Conservation (phyloP, 1,284 basidiomycete species). For the Trichosporon sp. region DNA sequence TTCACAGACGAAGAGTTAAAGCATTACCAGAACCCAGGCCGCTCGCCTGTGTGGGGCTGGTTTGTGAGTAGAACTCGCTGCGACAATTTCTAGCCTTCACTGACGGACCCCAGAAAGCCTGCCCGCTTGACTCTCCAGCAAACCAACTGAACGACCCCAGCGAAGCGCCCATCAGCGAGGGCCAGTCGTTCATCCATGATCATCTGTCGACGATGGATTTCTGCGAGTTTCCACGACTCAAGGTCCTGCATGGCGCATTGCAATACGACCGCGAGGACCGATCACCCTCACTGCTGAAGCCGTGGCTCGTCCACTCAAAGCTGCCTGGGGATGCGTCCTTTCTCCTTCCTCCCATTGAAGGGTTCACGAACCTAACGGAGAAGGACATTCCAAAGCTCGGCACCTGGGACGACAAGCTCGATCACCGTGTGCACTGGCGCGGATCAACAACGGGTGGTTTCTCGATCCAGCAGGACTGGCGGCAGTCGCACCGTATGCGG, state of each 20-base stretch:
- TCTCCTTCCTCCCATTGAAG: slow-evolving; percentile 44
- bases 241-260: slow-evolving; percentile 46
- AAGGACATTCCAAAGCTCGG: slow-evolving; percentile 29
- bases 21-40: slow-evolving; percentile 41
- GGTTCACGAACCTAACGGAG: slow-evolving; percentile 39
- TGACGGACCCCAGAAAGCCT: slow-evolving; percentile 36
- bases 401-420: slow-evolving; percentile 44
- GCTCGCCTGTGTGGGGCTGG: slow-evolving; percentile 45
- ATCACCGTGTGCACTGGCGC: slow-evolving; percentile 48
- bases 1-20: slow-evolving; percentile 45
- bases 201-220: slow-evolving; percentile 52
- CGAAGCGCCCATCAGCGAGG: neutral
- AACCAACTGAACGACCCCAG: slow-evolving; percentile 34
- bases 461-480: slow-evolving; percentile 43
- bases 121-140: slow-evolving; percentile 43
- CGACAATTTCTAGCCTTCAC: neutral
- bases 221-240: slow-evolving; percentile 51
- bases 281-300: slow-evolving; percentile 43
- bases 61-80: slow-evolving; percentile 31
- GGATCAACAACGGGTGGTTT: slow-evolving; percentile 48
- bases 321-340: slow-evolving; percentile 45
- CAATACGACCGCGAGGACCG: slow-evolving; percentile 41
- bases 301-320: slow-evolving; percentile 46
- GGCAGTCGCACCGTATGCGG: slow-evolving; percentile 46
- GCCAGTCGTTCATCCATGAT: slow-evolving; percentile 48